Base-by-base conservation (phyloP, 2,329 filamentous ascomycete species). In the Trichocomaceae sp. region DNA sequence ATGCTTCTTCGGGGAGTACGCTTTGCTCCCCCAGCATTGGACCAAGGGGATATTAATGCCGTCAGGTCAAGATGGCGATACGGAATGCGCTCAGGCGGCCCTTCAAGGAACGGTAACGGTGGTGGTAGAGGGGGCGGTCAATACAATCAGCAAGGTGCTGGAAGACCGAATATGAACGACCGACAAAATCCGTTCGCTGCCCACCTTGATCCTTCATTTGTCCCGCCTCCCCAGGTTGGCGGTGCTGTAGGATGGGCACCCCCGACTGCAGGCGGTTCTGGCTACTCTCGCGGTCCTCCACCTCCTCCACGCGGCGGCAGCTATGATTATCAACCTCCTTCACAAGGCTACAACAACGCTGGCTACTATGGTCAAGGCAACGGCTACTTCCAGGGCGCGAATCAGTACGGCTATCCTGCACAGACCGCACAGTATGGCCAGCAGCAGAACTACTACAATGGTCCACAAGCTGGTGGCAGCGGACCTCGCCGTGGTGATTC, bases 1-100 rank as follows among this genome's bases (percentile, higher is more conserved):
- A 95, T 96, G 87, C 80, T 99, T 13, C 79, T 99, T 35, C 85
- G 90, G 2, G 93, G 93, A 12, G 84, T 91, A 39, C 84, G 86
- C 63, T 79, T 91, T 55, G 83, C 87, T 4, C 74, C 79, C 1
- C 83, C 88, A 1, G 86, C 83, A 9, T 81, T 99, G 1, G 87
- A 88, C 55, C 79, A 82, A 33, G 82, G 81, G 56, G 91, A 96
- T 65, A 83, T 92, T 52, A 86, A 91, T 60, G 79, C 81, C 7
- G 81, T 91, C 44, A 83, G 84, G 66, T 79, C 80, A 52, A 85
- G 86, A 66, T 77, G 85, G 33, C 76, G 81, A 53, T 80, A 82
- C 57, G 78, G 80, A 20, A 85, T 88, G n/a, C 81, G 89, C 52
- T 82, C 80, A 33, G 29, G 29, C 12, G 29, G 29, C 47, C n/a